phyloP scores from a whole-genome alignment of 148 eudicot species.

The Dysphania ambrosioides region DNA sequence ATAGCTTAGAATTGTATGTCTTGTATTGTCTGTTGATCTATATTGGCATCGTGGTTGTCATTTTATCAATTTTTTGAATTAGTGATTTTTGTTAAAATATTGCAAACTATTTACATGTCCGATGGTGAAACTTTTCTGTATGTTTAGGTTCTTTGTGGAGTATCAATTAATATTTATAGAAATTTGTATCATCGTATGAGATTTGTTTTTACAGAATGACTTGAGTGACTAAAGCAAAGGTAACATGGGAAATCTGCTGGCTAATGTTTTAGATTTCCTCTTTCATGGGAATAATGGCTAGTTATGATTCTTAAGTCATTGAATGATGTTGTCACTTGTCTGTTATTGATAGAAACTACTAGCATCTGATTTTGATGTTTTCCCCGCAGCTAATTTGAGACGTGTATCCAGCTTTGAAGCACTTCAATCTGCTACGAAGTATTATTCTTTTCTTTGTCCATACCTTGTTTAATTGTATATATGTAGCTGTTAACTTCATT shows the following conservation, averaged over 20 bases:
- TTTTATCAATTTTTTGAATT: background rate
- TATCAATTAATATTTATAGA: background rate
- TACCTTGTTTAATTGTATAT: background rate
- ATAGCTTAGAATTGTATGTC: background rate
- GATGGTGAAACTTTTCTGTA: background rate
- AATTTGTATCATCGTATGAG: background rate
- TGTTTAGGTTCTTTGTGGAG: background rate
- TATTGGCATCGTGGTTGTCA: background rate
- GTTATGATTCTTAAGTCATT: background rate
- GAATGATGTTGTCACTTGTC: background rate
- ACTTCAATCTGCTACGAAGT: conserved; percentile 65
- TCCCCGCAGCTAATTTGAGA: conserved; percentile 59
- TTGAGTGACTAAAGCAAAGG: background rate
- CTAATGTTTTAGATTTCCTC: background rate
- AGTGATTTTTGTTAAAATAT: too few relatives aligned
- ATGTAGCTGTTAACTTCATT: background rate
- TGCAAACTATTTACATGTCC: background rate
- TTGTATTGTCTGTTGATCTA: background rate
- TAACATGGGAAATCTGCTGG: background rate
- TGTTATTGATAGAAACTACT: background rate
- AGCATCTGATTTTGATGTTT: conserved; percentile 17
- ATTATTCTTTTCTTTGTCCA: conserved; percentile 12
- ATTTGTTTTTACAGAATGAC: background rate
- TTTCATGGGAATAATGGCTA: background rate
- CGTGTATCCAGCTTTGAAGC: conserved; percentile 71